Evolutionary conservation across 1,284 basidiomycete species (phyloP).

Genomic region (Austropuccinia psidii): DNA sequence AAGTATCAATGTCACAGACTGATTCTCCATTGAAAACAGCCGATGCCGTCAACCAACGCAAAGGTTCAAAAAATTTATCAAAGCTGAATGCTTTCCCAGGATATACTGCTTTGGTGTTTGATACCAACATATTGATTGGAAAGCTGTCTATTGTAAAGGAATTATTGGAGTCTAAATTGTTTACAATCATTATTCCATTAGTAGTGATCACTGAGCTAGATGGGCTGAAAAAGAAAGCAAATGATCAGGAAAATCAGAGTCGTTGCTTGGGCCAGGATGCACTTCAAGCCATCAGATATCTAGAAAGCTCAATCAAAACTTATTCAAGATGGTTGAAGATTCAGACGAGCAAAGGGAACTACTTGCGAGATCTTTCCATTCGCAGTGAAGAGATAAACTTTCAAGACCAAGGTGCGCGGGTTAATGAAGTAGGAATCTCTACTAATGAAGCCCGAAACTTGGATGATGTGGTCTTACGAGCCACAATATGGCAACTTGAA

Average conservation of each 20-base stretch:
- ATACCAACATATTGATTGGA: conserved; percentile 86
- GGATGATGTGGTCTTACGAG: conserved; percentile 89
- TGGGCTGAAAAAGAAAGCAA: conserved; percentile 64
- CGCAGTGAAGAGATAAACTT: conserved; percentile 80
- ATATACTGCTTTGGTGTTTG: conserved; percentile 81
- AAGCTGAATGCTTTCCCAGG: conserved; percentile 63
- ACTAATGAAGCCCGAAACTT: conserved; percentile 60
- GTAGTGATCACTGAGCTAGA: conserved; percentile 96
- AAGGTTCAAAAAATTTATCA: conserved; percentile 38
- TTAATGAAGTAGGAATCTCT: background rate
- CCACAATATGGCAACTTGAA: conserved; percentile 82
- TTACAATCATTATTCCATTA: conserved; percentile 84
- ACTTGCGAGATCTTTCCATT: conserved; percentile 71
- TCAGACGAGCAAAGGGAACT: conserved; percentile 90
- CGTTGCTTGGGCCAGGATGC: conserved; percentile 51
- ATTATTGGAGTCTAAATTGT: conserved; percentile 69
- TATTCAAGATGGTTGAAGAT: conserved; percentile 76
- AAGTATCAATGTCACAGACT: background rate
- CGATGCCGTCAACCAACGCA: conserved; percentile 35
- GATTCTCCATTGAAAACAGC: background rate
- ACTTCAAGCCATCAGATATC: conserved; percentile 62
- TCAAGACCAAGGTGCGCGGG: conserved; percentile 1
- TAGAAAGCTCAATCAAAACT: conserved; percentile 64
- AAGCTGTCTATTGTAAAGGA: conserved; percentile 64
- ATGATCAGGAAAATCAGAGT: conserved; percentile 44